These are phyloP conservation scores for Entomortierella lignicola DNA, from an alignment of 192 early-diverging fungal species.

Conservation along the genomic window DNA sequence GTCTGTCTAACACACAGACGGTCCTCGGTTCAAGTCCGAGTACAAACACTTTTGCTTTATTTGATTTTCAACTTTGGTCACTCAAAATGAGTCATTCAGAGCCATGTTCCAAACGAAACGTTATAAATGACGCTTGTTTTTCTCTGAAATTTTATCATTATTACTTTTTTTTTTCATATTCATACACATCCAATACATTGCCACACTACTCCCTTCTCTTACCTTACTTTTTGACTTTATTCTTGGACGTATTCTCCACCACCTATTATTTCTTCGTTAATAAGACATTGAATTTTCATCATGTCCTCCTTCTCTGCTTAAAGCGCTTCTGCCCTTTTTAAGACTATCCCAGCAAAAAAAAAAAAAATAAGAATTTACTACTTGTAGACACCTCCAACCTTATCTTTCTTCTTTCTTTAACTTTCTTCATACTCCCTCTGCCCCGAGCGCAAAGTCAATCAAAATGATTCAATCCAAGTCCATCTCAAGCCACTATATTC, in stretches of 20 bases:
- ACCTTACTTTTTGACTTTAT: background rate
- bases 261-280: background rate
- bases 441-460: background rate
- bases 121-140: slow-evolving; percentile 25
- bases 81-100: background rate
- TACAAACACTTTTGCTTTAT: slow-evolving; percentile 30
- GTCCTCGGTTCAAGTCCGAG: slow-evolving; percentile 56
- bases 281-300: background rate
- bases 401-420: background rate
- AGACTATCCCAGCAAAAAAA: slow-evolving; percentile 1
- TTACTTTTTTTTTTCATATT: background rate
- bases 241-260: slow-evolving; percentile 7
- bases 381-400: background rate
- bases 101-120: background rate
- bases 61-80: background rate
- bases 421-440: background rate
- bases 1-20: slow-evolving; percentile 57
- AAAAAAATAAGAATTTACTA: too few relatives aligned
- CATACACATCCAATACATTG: too few relatives aligned
- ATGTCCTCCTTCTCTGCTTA: slow-evolving; percentile 33
- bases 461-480: slow-evolving; percentile 13
- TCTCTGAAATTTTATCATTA: background rate
- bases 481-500: background rate
- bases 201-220: too few relatives aligned
- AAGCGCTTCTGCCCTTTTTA: background rate